A percentile compares a stretch with the other conserved stretches of the same genome.
phyloP scores from a whole-genome alignment of 768 basidiomycete species.

The Russula earlei region DNA sequence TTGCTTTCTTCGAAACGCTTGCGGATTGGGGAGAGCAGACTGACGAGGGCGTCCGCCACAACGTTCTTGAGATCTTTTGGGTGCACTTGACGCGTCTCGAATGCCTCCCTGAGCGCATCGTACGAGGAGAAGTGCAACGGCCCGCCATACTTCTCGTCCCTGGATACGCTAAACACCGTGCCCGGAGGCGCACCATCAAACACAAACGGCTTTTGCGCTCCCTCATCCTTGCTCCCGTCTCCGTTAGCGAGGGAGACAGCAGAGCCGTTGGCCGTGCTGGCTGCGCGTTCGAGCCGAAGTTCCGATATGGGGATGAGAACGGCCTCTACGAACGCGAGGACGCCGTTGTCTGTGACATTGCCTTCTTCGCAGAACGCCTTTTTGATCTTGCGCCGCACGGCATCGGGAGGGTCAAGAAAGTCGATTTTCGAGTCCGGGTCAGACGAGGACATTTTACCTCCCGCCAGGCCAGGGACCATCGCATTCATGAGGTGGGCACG shows the following conservation, averaged over 20 bases:
- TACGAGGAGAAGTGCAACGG: conserved; percentile 63
- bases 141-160: conserved; percentile 79
- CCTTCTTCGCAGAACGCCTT: conserved; percentile 92
- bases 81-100: conserved; percentile 67
- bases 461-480: conserved; percentile 92
- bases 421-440: conserved; percentile 98
- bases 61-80: conserved; percentile 83
- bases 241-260: conserved; percentile 34
- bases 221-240: conserved; percentile 36
- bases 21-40: conserved; percentile 72
- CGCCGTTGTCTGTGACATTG: conserved; percentile 77
- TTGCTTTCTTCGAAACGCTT: conserved; percentile 64
- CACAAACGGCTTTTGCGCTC: conserved; percentile 51
- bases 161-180: conserved; percentile 68
- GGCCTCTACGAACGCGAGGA: conserved; percentile 68
- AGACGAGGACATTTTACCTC: conserved; percentile 97
- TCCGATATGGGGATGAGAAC: conserved; percentile 85
- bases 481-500: conserved; percentile 97
- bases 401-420: conserved; percentile 82
- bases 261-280: conserved; percentile 26
- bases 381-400: conserved; percentile 83
- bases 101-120: conserved; percentile 61
- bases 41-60: conserved; percentile 64
- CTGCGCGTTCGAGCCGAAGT: conserved; percentile 46
- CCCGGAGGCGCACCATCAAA: conserved; percentile 64